Evolutionary conservation across 2,329 filamentous ascomycete species (phyloP).

Genomic region (Beauveria australis): DNA sequence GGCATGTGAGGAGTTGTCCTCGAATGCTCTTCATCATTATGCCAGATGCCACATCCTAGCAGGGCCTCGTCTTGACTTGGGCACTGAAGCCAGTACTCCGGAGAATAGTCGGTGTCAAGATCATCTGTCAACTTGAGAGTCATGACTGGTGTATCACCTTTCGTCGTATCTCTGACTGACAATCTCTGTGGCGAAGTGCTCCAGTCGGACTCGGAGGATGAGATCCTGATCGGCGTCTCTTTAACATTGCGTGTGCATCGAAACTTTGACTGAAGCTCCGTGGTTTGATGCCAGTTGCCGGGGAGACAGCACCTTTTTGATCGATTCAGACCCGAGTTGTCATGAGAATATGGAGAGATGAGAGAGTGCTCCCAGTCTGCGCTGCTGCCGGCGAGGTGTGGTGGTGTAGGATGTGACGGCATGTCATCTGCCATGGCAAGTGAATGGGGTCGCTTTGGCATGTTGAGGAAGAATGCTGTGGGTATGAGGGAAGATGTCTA

Average conservation of each 20-base stretch:
- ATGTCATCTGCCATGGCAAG: neutral
- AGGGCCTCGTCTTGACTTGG: neutral
- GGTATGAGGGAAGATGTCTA: neutral
- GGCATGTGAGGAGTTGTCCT: neutral
- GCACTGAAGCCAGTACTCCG: neutral
- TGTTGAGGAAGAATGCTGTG: neutral
- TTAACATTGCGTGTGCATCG: neutral
- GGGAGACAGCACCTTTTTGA: neutral
- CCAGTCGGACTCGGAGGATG: slow-evolving; percentile 1
- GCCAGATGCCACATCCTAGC: slow-evolving; percentile 1
- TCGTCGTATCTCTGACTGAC: neutral
- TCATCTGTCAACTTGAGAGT: neutral
- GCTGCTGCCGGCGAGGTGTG: neutral
- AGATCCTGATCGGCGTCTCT: neutral
- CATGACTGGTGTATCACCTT: neutral
- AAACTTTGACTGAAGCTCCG: neutral
- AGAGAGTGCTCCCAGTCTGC: neutral
- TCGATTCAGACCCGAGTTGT: neutral
- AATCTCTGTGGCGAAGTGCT: neutral
- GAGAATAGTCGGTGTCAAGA: too few relatives aligned
- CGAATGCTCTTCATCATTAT: neutral
- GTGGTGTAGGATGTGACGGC: neutral
- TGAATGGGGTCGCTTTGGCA: neutral
- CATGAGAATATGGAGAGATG: neutral
- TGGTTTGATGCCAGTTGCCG: neutral